Evolutionary conservation across 225 moss, liverwort and hornwort genomes (phyloP).

Genomic region (Thuidium tamariscinum): DNA sequence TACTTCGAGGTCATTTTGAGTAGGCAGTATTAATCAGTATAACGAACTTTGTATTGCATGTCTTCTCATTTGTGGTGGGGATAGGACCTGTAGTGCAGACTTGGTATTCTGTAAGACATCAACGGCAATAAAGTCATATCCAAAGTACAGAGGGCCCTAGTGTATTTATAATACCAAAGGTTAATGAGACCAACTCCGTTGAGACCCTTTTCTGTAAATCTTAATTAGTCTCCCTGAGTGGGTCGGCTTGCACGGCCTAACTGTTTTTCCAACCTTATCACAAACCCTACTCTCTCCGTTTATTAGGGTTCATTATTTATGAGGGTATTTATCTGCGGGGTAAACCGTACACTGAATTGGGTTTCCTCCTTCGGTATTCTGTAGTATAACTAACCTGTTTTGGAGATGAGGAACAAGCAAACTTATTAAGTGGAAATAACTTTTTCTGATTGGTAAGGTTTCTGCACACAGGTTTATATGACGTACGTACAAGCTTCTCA

Average conservation of each 20-base stretch:
- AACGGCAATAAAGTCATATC: not conserved
- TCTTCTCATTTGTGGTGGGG: not conserved
- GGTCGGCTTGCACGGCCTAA: not conserved
- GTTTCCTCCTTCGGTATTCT: not conserved
- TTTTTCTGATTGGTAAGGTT: not conserved
- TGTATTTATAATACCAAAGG: not conserved
- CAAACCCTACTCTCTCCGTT: not conserved
- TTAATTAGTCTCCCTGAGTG: not conserved
- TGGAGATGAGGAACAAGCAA: not conserved
- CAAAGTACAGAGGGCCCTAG: not conserved
- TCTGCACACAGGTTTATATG: constrained; percentile 73
- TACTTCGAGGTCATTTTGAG: not conserved
- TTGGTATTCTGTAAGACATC: not conserved
- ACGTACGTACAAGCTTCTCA: constrained; percentile 99
- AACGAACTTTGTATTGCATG: not conserved
- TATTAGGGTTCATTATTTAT: not conserved
- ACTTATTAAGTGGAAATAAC: not conserved
- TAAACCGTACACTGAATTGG: not conserved
- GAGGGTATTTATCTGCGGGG: not conserved
- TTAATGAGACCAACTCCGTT: not conserved
- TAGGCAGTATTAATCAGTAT: not conserved
- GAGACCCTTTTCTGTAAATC: not conserved
- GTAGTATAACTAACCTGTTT: not conserved
- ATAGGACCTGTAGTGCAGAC: not conserved
- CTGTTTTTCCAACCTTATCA: not conserved